phyloP scores from a whole-genome alignment of 2,329 filamentous ascomycete genomes.

The Fusarium setosum region DNA sequence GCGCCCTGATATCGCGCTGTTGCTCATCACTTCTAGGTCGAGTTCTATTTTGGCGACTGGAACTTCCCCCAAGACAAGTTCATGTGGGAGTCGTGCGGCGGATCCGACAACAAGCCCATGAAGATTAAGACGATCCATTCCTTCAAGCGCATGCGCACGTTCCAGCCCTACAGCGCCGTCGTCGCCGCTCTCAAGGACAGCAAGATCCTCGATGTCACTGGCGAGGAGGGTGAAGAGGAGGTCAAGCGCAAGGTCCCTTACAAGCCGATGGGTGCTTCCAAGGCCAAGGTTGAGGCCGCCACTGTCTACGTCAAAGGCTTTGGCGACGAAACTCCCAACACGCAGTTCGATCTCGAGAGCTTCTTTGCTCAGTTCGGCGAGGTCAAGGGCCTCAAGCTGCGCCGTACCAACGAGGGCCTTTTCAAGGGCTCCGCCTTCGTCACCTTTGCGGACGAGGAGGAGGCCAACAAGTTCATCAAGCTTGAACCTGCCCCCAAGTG shows the following conservation, averaged over 20 bases:
- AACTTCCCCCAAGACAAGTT: constrained; percentile 92
- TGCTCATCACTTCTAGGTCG: constrained; percentile 68
- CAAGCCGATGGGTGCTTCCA: constrained; percentile 67
- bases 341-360: constrained; percentile 93
- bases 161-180: constrained; percentile 87
- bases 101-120: constrained; percentile 84
- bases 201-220: constrained; percentile 76
- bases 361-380: constrained; percentile 88
- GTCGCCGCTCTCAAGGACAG: constrained; percentile 86
- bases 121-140: constrained; percentile 80
- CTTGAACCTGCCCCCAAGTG: constrained; percentile 86
- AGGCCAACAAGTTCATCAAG: constrained; percentile 82
- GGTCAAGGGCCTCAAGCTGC: constrained; percentile 86
- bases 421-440: constrained; percentile 99
- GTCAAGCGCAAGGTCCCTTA: constrained; percentile 82
- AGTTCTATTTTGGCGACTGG: constrained; percentile 95
- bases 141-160: constrained; percentile 97
- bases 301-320: constrained; percentile 97
- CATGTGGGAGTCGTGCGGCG: constrained; percentile 82
- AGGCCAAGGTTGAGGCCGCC: constrained; percentile 74
- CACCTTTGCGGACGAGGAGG: constrained; percentile 85
- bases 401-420: constrained; percentile 75
- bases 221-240: constrained; percentile 77
- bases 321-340: constrained; percentile 82
- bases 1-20: not conserved